Evolutionary conservation across 2,329 filamentous ascomycete species (phyloP).

Genomic region (Alternaria tenuissima): DNA sequence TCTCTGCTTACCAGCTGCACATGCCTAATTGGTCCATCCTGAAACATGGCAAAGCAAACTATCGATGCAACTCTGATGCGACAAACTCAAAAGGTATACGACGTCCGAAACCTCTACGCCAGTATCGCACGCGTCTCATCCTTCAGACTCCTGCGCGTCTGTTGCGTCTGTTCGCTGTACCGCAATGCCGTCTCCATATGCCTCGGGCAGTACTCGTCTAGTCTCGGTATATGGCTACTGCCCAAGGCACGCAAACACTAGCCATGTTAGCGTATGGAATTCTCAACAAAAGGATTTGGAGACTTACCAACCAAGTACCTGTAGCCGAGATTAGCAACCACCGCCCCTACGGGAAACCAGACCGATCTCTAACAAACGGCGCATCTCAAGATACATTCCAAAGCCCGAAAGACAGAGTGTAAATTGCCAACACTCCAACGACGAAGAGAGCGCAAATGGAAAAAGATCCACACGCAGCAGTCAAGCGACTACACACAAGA

Average conservation of each 20-base stretch:
- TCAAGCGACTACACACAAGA: neutral
- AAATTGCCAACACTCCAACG: conserved; percentile 34
- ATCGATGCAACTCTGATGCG: conserved; percentile 8
- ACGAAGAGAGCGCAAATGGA: conserved; percentile 32
- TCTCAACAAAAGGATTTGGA: conserved; percentile 11
- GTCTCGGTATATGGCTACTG: conserved; percentile 16
- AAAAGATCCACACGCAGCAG: conserved; percentile 12
- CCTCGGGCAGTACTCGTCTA: conserved; percentile 54
- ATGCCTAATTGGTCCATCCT: conserved; percentile 10
- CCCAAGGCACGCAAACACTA: conserved; percentile 47
- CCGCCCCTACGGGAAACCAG: conserved; percentile 26
- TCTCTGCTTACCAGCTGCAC: conserved; percentile 12
- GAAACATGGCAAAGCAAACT: conserved; percentile 12
- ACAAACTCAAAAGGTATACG: neutral
- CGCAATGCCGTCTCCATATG: conserved; percentile 53
- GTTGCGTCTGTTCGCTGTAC: conserved; percentile 34
- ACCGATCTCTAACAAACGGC: conserved; percentile 29
- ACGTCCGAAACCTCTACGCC: neutral
- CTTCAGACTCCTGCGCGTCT: conserved; percentile 17
- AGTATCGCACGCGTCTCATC: conserved; percentile 10
- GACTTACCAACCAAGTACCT: conserved; percentile 34
- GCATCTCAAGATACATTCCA: conserved; percentile 24
- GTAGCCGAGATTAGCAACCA: conserved; percentile 34
- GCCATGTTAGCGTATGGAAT: conserved; percentile 10
- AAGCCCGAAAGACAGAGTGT: conserved; percentile 27